phyloP scores from a whole-genome alignment of 164 flowering plant species.

The Sedum album region DNA sequence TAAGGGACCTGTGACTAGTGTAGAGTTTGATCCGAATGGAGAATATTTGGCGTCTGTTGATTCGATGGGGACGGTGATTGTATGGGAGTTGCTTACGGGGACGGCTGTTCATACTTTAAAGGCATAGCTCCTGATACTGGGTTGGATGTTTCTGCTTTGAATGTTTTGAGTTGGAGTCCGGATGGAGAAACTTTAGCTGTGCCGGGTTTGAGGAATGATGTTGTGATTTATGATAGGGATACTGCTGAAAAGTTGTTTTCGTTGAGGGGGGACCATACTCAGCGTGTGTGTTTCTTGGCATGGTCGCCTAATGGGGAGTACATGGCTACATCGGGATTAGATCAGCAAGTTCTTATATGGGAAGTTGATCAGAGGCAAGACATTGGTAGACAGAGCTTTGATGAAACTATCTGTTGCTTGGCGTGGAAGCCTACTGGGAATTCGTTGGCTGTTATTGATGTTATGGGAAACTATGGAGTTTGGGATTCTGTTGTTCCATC shows the following conservation, averaged over 20 bases:
- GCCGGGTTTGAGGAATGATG: conserved; percentile 87
- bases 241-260: conserved; percentile 83
- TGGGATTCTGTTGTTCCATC: conserved; percentile 88
- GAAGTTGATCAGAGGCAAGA: conserved; percentile 78
- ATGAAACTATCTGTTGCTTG: conserved; percentile 66
- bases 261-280: conserved; percentile 72
- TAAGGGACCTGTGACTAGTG: conserved; percentile 62
- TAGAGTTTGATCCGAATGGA: conserved; percentile 77
- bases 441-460: conserved; percentile 87
- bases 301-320: conserved; percentile 99
- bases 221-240: conserved; percentile 92
- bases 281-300: conserved; percentile 65
- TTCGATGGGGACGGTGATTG: conserved; percentile 67
- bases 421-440: conserved; percentile 92
- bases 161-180: conserved; percentile 86
- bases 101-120: conserved; percentile 42
- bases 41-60: conserved; percentile 89
- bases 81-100: conserved; percentile 85
- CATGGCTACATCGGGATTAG: conserved; percentile 87
- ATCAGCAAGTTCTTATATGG: conserved; percentile 83
- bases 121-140: conserved; percentile 65
- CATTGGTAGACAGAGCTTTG: conserved; percentile 83
- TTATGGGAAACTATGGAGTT: conserved; percentile 80
- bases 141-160: conserved; percentile 42
- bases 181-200: conserved; percentile 84